Base-by-base conservation (phyloP, 169 alveolate genomes). In the Babesia bovis region DNA sequence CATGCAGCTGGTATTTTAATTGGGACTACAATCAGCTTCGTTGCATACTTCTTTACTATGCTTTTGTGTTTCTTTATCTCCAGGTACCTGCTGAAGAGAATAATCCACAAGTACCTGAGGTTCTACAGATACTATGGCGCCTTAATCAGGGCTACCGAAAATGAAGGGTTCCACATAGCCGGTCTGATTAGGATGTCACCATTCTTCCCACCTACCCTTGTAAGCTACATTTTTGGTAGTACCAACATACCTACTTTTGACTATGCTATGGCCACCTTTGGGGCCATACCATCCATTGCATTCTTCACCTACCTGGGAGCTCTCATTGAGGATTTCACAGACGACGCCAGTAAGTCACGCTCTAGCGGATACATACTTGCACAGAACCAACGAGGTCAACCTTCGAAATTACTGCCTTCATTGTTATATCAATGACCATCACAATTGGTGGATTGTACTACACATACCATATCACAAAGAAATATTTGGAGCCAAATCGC, bases 141-240 rank as follows among this genome's bases (percentile, higher is more conserved):
- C 5, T 53, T 78, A 1, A 69, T 61, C 28, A 7, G 76, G 1
- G 83, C 87, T 3, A 60, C 83, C 36, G 87, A 78, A 44, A 35
- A 23, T 9, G 83, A 56, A 33, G 87, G 87, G 30, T 32, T 78
- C 35, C 49, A 47, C 17, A n/a, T 78, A 57, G 87, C 69, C n/a
- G 32, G 77, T 33, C 59, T 78, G 63, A 57, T 78, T 35, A 78
- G 87, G 83, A 52, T 78, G 3, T 78, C 87, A 25, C 87, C 87
- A 25, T 60, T 78, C 51, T 70, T 78, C 71, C 87, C 87, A 4
- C 73, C 72, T n/a, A 71, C 87, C 35, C 21, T 78, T 47, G 55
- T 70, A 33, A 78, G 87, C 57, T 78, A 78, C 76, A 78, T 78
- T 19, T 63, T 78, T 40, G 87, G 87, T 6, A 69, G 76, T 57